Evolutionary conservation across 495 filamentous ascomycete species (phyloP).

Genomic region (Hypoxylon fragiforme): DNA sequence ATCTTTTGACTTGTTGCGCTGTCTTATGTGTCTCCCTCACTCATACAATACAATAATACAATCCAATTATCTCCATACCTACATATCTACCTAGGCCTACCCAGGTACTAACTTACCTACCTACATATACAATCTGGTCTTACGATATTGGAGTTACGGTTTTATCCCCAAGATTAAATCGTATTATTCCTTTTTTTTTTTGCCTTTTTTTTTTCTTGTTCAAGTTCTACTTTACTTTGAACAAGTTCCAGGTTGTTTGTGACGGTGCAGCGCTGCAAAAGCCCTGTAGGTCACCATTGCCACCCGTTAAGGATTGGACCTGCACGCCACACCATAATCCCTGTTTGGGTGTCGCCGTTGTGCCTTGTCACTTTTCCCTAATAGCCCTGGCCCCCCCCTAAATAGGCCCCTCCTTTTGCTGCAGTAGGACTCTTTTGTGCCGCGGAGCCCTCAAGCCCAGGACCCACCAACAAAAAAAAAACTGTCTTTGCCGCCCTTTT

Average conservation of each 20-base stretch:
- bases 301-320: constrained; percentile 34
- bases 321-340: constrained; percentile 34
- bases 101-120: constrained; percentile 1
- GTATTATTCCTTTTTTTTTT: too few relatives aligned
- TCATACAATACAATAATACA: too few relatives aligned
- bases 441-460: constrained; percentile 22
- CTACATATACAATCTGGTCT: too few relatives aligned
- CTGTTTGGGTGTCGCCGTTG: constrained; percentile 36
- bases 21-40: background rate
- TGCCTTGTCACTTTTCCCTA: constrained; percentile 34
- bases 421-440: constrained; percentile 33
- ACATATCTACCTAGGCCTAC: background rate
- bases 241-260: too few relatives aligned
- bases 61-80: background rate
- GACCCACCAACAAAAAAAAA: constrained; percentile 23
- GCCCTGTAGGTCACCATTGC: constrained; percentile 33
- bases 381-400: constrained; percentile 9
- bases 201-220: too few relatives aligned
- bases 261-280: constrained; percentile 33
- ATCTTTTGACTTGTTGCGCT: background rate
- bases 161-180: constrained; percentile 24
- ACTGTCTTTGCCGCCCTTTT: constrained; percentile 32
- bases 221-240: too few relatives aligned
- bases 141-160: constrained; percentile 15
- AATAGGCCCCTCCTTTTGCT: constrained; percentile 13